phyloP scores from a whole-genome alignment of 2,329 filamentous ascomycete genomes.

The Davidsoniella neocaledoniae region DNA sequence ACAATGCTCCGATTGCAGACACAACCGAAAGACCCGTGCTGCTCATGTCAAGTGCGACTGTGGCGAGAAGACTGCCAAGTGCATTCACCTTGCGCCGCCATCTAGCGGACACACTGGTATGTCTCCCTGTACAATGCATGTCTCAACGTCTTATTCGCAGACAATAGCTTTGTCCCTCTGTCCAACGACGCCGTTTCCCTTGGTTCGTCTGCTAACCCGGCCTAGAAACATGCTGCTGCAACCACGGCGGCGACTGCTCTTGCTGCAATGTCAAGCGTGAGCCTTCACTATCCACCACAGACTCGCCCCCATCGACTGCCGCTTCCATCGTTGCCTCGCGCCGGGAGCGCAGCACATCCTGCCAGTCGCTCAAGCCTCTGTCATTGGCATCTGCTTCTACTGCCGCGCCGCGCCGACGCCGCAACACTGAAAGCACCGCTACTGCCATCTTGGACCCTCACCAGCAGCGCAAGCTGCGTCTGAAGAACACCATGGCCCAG shows the following conservation, averaged over 20 bases:
- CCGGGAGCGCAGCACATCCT: constrained; percentile 10
- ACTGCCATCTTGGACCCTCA: constrained; percentile 31
- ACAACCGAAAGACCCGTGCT: constrained; percentile 86
- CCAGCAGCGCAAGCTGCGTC: constrained; percentile 45
- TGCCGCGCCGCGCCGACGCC: constrained; percentile 9
- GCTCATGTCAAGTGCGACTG: constrained; percentile 96
- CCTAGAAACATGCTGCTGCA: constrained; percentile 51
- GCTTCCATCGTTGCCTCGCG: constrained; percentile 4
- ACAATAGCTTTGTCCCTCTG: neutral
- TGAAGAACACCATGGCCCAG: constrained; percentile 30
- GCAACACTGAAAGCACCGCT: constrained; percentile 6
- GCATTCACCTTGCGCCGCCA: constrained; percentile 40
- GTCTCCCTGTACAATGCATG: neutral
- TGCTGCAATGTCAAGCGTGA: constrained; percentile 49
- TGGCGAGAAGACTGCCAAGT: constrained; percentile 72
- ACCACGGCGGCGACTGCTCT: constrained; percentile 49
- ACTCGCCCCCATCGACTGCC: constrained; percentile 11
- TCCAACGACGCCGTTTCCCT: too few species aligned
- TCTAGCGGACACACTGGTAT: constrained; percentile 42
- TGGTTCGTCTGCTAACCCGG: too few species aligned
- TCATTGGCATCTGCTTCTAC: neutral
- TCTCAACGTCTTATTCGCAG: neutral
- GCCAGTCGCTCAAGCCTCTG: constrained; percentile 6
- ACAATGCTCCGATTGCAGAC: constrained; percentile 93
- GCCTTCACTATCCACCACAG: constrained; percentile 30